phyloP scores from a whole-genome alignment of 257 asterid species.

The Solanum sitiens region DNA sequence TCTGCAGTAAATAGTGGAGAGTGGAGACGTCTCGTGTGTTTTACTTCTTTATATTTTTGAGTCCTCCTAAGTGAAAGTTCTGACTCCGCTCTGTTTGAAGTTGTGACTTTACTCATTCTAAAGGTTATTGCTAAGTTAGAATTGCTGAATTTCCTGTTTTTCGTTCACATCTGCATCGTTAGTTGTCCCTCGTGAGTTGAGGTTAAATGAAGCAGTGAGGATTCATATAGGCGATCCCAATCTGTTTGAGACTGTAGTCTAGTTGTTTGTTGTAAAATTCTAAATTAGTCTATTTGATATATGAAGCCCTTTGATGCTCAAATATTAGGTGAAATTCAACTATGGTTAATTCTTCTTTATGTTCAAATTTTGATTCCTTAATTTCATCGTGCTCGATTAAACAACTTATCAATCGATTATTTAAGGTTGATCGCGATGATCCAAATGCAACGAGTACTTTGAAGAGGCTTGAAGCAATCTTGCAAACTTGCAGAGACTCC shows the following conservation, averaged over 20 bases:
- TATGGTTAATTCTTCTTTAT: not conserved
- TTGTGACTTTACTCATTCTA: not conserved
- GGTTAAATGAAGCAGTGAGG: not conserved
- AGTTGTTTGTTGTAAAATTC: not conserved
- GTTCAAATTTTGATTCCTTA: not conserved
- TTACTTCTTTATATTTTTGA: not conserved
- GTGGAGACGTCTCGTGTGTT: not conserved
- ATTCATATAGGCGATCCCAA: not conserved
- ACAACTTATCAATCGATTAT: not conserved
- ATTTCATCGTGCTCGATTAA: not conserved
- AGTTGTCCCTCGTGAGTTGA: not conserved
- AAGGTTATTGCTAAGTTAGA: not conserved
- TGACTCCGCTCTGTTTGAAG: not conserved
- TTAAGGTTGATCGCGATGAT: constrained; percentile 57
- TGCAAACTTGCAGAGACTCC: constrained; percentile 77
- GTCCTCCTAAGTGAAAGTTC: not conserved
- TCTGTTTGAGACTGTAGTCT: fast-evolving
- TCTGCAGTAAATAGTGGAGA: not conserved
- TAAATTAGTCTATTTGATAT: not conserved
- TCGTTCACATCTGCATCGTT: not conserved
- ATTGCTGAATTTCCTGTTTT: not conserved
- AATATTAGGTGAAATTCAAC: not conserved
- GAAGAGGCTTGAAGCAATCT: constrained; percentile 43
- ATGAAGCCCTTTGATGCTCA: not conserved
- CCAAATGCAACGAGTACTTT: constrained; percentile 69